Base-by-base conservation (phyloP, 179 eudicot genomes). In the Beta macrorhiza region DNA sequence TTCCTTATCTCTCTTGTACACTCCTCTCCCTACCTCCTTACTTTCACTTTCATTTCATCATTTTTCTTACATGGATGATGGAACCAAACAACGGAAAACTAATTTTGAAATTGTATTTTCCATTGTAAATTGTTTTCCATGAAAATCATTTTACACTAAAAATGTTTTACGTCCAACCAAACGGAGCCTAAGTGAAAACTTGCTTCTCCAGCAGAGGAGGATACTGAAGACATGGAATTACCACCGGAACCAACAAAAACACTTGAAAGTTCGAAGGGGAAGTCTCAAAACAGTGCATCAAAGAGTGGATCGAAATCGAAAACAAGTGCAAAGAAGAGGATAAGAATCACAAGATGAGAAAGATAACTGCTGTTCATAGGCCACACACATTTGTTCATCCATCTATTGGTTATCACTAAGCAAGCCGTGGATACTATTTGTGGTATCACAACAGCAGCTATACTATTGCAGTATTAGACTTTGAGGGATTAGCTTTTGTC, bases 261-360 rank as follows among this genome's bases (percentile, higher is more conserved):
- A 14, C 83, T 82, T 12, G 89, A 87, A 79, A 67, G 37, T n/a
- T 37, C 71, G 1, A 87, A 90, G 83, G 84, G 79, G 47, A 89
- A 88, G 87, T 82, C 82, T 37, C 78, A 78, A 15, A 29, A 29
- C 32, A 29, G 32, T 29, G 32, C 32, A 29, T 29, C 32, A 29
- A 29, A 29, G 32, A 80, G 68, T 79, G 44, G 81, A 56, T 75
- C 87, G 8, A 91, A 87, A 86, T 84, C 84, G 53, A 85, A 77
- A 53, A 87, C 82, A 74, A 82, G 47, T 78, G 86, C 80, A 61
- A 79, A 85, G 78, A 89, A 86, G 86, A 80, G 90, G 84, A 89
- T 89, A 73, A 25, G 85, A 59, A 44, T 76, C 37, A 55, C 32
- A 3, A 82, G 58, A 76, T 84, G 81, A 80, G 51, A 20, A 25